These are phyloP conservation scores for Dictyophora rubrovolvata DNA, from an alignment of 768 basidiomycete species.

Conservation along the genomic window DNA sequence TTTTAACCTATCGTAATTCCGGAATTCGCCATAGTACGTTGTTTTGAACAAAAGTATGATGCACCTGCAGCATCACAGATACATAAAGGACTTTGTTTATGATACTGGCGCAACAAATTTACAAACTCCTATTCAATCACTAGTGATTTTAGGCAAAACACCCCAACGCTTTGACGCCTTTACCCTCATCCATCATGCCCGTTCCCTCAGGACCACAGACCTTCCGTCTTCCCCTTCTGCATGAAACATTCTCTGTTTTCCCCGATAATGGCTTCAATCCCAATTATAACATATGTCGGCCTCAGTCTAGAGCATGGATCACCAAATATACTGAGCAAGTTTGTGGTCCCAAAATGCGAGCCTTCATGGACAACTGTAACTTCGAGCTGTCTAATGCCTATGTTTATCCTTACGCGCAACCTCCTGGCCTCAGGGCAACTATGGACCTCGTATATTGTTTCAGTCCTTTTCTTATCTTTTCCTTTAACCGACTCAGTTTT, in stretches of 20 bases:
- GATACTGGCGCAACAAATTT: no score
- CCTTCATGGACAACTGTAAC: conserved; percentile 13
- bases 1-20: no score
- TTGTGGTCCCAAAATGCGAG: conserved; percentile 13
- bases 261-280: conserved; percentile 7
- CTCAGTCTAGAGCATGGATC: conserved; percentile 11
- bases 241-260: conserved; percentile 9
- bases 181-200: neutral
- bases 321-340: conserved; percentile 8
- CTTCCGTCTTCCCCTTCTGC: conserved; percentile 9
- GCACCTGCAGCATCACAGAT: no score
- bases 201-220: neutral
- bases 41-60: no score
- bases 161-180: no score
- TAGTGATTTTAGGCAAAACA: no score
- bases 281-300: conserved; percentile 1
- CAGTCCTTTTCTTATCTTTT: neutral
- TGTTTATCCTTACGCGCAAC: conserved; percentile 11
- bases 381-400: conserved; percentile 10
- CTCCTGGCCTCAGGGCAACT: conserved; percentile 8
- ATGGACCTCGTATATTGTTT: conserved; percentile 11
- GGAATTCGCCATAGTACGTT: no score
- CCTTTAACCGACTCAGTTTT: neutral
- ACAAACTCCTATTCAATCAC: no score
- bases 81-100: no score